A percentile compares a stretch with the other conserved stretches of the same genome.
Conservation (phyloP, 495 filamentous ascomycete species). For the Podospora tetraspora region DNA sequence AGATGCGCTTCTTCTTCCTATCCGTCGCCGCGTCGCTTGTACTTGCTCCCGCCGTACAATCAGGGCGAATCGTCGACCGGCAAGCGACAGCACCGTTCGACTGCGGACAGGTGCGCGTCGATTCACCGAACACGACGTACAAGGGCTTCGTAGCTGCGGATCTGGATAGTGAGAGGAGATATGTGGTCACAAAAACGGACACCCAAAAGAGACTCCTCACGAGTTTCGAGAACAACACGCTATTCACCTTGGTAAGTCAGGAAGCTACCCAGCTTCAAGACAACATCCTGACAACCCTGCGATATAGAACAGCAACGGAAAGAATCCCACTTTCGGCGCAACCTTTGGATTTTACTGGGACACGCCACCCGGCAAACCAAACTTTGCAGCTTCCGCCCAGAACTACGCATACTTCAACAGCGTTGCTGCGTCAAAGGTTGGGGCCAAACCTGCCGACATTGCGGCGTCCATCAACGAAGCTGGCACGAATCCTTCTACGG, state of each 20-base stretch:
- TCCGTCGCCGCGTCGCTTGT: too few relatives aligned
- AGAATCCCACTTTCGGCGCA: slow-evolving; percentile 5
- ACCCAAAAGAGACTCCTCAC: slow-evolving; percentile 7
- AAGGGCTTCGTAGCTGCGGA: slow-evolving; percentile 3
- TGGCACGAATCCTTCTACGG: slow-evolving; percentile 3
- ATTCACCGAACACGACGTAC: slow-evolving; percentile 8
- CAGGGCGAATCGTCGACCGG: neutral
- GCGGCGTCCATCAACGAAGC: slow-evolving; percentile 8
- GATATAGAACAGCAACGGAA: slow-evolving; percentile 5
- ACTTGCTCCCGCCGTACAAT: too few relatives aligned
- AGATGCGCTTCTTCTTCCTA: too few relatives aligned
- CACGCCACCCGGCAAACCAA: slow-evolving; percentile 4
- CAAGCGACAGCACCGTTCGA: slow-evolving; percentile 8
- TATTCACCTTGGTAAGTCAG: slow-evolving; percentile 3
- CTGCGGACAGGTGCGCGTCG: slow-evolving; percentile 6
- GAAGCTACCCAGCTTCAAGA: neutral
- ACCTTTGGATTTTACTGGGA: slow-evolving; percentile 12
- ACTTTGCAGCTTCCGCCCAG: slow-evolving; percentile 4
- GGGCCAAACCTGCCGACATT: slow-evolving; percentile 5
- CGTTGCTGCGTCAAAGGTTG: slow-evolving; percentile 1
- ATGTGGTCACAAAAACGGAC: neutral
- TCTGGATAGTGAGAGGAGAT: slow-evolving; percentile 7
- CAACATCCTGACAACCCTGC: neutral
- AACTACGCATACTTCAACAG: slow-evolving; percentile 14
- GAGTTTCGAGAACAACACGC: slow-evolving; percentile 1